Percentiles rank a stretch among this genome's conserved stretches.
These are phyloP conservation scores for Letharia lupina DNA, from an alignment of 495 filamentous ascomycete genomes.

Conservation along the genomic window DNA sequence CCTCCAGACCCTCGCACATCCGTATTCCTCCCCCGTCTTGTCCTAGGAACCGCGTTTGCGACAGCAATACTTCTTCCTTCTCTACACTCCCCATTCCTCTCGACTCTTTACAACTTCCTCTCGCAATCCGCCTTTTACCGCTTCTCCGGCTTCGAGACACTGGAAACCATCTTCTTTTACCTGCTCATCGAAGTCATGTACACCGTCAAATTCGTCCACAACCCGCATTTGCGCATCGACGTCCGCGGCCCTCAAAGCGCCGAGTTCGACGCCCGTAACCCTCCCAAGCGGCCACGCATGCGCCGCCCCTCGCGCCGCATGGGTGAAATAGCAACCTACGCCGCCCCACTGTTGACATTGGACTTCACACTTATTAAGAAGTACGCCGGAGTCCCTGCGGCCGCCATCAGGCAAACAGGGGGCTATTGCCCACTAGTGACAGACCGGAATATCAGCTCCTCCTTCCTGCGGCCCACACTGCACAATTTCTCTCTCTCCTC, in stretches of 20 bases:
- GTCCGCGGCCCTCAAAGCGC: conserved; percentile 5
- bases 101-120: conserved; percentile 22
- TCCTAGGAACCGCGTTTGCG: conserved; percentile 8
- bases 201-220: conserved; percentile 21
- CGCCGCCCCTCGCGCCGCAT: conserved; percentile 25
- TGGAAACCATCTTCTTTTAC: conserved; percentile 30
- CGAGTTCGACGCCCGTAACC: background rate
- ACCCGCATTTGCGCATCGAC: conserved; percentile 26
- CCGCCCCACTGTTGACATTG: conserved; percentile 26
- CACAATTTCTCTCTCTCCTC: conserved; percentile 29
- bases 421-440: conserved; percentile 22
- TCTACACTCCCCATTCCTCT: conserved; percentile 25
- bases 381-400: conserved; percentile 26
- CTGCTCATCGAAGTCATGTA: conserved; percentile 27
- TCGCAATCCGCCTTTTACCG: conserved; percentile 21
- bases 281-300: conserved; percentile 22
- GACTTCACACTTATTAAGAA: conserved; percentile 34
- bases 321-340: conserved; percentile 23
- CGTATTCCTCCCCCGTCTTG: conserved; percentile 11
- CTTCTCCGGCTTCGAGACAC: conserved; percentile 30
- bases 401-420: conserved; percentile 24
- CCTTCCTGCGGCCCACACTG: conserved; percentile 28
- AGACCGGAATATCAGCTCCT: conserved; percentile 9
- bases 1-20: background rate
- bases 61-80: conserved; percentile 20